A percentile compares a stretch with the other conserved stretches of the same genome.
These are phyloP conservation scores for Fusarium cicatricum DNA, from an alignment of 2,329 filamentous ascomycete genomes.

Conservation along the genomic window DNA sequence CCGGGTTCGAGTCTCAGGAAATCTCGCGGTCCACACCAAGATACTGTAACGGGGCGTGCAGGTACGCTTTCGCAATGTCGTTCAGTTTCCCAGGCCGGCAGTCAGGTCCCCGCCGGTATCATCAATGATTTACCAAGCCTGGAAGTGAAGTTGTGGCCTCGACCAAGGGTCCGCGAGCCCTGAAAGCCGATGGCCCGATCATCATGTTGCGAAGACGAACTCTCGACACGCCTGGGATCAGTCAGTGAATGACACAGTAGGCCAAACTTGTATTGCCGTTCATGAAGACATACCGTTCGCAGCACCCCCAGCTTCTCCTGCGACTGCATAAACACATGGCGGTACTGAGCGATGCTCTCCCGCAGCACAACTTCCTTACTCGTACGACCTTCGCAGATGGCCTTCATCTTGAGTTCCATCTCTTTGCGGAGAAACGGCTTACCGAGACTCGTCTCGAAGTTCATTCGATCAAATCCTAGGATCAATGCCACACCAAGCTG, in stretches of 20 bases:
- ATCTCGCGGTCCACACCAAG: conserved; percentile 28
- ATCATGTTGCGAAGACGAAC: conserved; percentile 43
- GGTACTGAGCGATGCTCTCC: conserved; percentile 87
- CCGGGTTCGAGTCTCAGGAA: conserved; percentile 25
- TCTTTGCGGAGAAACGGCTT: conserved; percentile 97
- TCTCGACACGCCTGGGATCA: conserved; percentile 49
- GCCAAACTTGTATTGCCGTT: not conserved
- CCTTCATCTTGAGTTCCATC: conserved; percentile 97
- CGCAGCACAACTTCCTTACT: conserved; percentile 78
- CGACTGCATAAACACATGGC: conserved; percentile 84
- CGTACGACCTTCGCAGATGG: conserved; percentile 88
- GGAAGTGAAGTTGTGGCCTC: conserved; percentile 34
- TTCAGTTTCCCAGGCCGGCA: conserved; percentile 31
- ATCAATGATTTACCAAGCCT: conserved; percentile 6
- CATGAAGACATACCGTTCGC: conserved; percentile 61
- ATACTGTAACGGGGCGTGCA: conserved; percentile 20
- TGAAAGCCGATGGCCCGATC: conserved; percentile 20
- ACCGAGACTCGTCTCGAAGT: conserved; percentile 88
- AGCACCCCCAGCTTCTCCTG: conserved; percentile 76
- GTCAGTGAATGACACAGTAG: conserved; percentile 35
- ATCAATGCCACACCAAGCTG: conserved; percentile 91
- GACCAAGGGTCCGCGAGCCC: conserved; percentile 40
- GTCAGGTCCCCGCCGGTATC: conserved; percentile 17
- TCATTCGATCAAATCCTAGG: conserved; percentile 93
- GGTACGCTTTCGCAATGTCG: conserved; percentile 24